Base-by-base conservation (phyloP, 352 stramenopile species). In the Pythium diclinum region DNA sequence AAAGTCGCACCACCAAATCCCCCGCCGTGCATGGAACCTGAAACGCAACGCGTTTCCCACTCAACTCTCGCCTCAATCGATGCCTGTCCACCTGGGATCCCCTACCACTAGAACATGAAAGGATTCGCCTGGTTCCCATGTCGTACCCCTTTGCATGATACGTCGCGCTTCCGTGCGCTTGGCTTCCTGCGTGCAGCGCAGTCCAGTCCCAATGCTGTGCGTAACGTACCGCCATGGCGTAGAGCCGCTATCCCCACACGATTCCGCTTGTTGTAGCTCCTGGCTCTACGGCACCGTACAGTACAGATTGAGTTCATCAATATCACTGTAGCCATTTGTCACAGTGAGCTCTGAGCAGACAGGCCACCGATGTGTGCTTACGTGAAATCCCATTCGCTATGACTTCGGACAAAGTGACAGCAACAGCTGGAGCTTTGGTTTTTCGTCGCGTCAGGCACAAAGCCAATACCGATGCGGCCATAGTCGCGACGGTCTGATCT, bases 401-500 rank as follows among this genome's bases (percentile, higher is more conserved):
- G n/a, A 51, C 44, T 51, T 25, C 14, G n/a, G 8, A 10, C 13
- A n/a, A 51, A 21, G 5, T 23, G 38, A 6, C 40, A 23, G 6
- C 14, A 23, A 2, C 40, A 47, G 44, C 44, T 51, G 44, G 44
- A 25, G 44, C 44, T 25, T 30, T 51, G n/a, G 36, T 42, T 51
- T 30, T 51, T 51, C 6, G 19, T 51, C 44, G 19, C 19, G n/a
- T 7, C 21, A 14, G 9, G 14, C 44, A 30, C 14, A 47, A 23
- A 47, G 5, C 10, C 8, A n/a, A n/a, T 6, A 0, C 42, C 2
- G 25, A 25, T n/a, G 42, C 17, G 17, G 2, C 10, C 44, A 51
- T 2, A 51, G 44, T 7, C 44, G 44, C 44, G 44, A 51, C 44
- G 44, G 44, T 51, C 44, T 51, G 44, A 30, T 51, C 44, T 30